Conservation (phyloP, 129 eudicot species). For the Pittosporum tobira region DNA sequence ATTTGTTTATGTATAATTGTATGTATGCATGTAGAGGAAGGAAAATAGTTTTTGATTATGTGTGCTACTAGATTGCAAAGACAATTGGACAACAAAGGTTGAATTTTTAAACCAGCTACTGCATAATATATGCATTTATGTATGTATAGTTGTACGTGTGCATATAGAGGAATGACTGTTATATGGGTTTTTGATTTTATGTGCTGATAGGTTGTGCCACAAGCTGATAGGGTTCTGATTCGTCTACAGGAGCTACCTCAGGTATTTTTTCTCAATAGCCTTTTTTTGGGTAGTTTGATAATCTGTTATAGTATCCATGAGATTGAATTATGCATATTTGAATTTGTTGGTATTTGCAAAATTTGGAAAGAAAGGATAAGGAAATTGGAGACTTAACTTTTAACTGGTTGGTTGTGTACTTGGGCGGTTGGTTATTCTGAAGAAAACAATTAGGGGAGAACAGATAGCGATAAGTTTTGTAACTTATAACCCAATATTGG, state of each 20-base stretch:
- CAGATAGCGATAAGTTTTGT: neutral
- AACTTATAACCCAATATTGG: neutral
- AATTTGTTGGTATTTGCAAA: neutral
- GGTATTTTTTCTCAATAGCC: constrained; percentile 28
- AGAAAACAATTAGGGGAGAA: neutral
- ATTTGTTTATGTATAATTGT: neutral
- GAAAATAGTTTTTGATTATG: neutral
- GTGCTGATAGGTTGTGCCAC: constrained; percentile 77
- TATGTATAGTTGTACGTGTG: neutral
- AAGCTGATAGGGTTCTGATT: constrained; percentile 83
- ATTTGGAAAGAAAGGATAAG: neutral
- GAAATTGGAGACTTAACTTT: neutral
- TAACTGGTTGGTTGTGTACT: too few species aligned
- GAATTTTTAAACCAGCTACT: neutral
- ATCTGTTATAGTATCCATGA: neutral
- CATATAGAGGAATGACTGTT: too few species aligned
- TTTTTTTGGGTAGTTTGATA: neutral
- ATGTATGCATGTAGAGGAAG: too few species aligned
- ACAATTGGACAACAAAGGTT: constrained; percentile 73
- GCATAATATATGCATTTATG: neutral
- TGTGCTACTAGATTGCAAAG: constrained; percentile 34
- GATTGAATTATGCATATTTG: neutral
- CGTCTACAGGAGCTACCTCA: constrained; percentile 75
- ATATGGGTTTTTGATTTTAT: neutral
- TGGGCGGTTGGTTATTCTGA: neutral